These are phyloP conservation scores for Amorphotheca resinae DNA, from an alignment of 495 filamentous ascomycete species.

Conservation along the genomic window DNA sequence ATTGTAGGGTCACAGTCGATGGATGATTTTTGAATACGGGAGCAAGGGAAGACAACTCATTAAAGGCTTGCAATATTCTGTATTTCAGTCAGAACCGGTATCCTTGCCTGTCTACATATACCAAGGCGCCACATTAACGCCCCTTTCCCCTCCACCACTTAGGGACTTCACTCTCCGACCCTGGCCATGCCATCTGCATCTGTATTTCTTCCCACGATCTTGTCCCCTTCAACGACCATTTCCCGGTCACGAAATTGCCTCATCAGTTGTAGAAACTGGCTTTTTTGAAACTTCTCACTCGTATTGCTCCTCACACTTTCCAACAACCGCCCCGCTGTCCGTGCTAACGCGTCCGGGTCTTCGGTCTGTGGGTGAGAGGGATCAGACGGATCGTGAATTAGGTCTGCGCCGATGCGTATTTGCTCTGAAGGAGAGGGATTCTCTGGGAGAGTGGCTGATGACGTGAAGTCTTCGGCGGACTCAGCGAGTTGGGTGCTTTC, in stretches of 20 bases:
- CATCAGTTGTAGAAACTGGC: constrained; percentile 69
- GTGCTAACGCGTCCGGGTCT: constrained; percentile 56
- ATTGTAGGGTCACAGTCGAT: too few relatives aligned
- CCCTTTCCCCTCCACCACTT: too few relatives aligned
- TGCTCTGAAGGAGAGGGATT: constrained; percentile 16
- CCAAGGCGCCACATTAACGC: too few relatives aligned
- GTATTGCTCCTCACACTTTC: constrained; percentile 56
- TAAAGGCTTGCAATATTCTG: too few relatives aligned
- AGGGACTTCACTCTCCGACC: too few relatives aligned
- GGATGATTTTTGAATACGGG: too few relatives aligned
- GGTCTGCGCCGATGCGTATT: constrained; percentile 39
- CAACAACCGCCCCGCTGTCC: constrained; percentile 58
- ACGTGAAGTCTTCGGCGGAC: constrained; percentile 7
- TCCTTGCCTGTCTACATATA: too few relatives aligned
- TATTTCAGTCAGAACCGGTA: too few relatives aligned
- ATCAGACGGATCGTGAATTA: constrained; percentile 14
- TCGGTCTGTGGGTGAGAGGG: constrained; percentile 9
- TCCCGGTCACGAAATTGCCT: constrained; percentile 18
- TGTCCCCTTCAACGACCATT: constrained; percentile 17
- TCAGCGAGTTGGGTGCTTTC: constrained; percentile 12
- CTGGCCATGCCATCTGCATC: too few relatives aligned
- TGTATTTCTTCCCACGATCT: constrained; percentile 10
- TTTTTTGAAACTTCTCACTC: constrained; percentile 63
- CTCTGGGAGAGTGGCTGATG: not conserved
- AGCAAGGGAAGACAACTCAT: too few relatives aligned